Evolutionary conservation across 2,329 filamentous ascomycete genomes (phyloP), one percentile per base, ranked within the genome.

Genomic region (Parastagonospora nodorum): DNA sequence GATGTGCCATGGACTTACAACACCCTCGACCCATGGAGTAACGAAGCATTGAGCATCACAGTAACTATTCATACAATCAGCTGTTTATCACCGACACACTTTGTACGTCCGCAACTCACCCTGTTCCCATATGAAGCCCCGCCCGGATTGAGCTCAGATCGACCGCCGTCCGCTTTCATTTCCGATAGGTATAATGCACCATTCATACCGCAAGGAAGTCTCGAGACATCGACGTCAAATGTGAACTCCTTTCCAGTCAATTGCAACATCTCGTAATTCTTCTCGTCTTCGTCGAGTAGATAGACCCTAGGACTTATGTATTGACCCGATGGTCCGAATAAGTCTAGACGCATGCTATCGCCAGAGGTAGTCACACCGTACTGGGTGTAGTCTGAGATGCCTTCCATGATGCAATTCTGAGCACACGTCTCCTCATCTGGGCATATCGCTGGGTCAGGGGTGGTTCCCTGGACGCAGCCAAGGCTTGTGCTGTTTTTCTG

Each of bases 211-310:
- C 74, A 75, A 6, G 72, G 73, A 12, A 75, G 61, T 57, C 71
- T 74, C 4, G 73, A 75, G 2, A 70, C 83, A 68, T 90, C 87
- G 24, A 89, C 86, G 48, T 89, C 86, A 55, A 90, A 88, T 47
- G 85, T 86, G 74, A 90, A 86, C 72, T 90, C 87, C 66, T 86
- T 81, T 73, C 84, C 84, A 46, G 85, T 77, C 50, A 89, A 77
- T 51, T 83, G 80, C 75, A 89, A 85, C 67, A 82, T 80, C 75
- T 88, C 75, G 73, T 90, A 90, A 51, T 81, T 82, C 60, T 77
- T 78, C 39, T 85, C 82, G 44, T 79, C 75, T 60, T 72, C 60
- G 12, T 81, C 80, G 77, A 89, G 82, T 55, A 89, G 79, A 70
- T 88, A 90, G 38, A 86, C 74, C 60, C 87, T 82, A 48, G 83